A percentile compares a stretch with the other conserved stretches of the same genome.
These are phyloP conservation scores for Amanita phalloides DNA, from an alignment of 768 basidiomycete species.

Conservation along the genomic window DNA sequence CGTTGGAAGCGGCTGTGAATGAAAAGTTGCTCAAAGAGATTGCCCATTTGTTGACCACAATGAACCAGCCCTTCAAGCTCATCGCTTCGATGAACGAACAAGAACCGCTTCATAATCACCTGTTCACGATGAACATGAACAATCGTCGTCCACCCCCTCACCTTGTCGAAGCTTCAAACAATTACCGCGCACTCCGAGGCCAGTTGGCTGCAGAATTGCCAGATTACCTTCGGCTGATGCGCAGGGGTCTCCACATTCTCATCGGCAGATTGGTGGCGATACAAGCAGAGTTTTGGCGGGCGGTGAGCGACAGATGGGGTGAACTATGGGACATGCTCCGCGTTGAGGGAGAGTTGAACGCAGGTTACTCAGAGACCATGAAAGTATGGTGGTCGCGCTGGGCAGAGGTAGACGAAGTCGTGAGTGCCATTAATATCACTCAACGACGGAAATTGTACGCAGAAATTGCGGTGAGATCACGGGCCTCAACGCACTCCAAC, in stretches of 20 bases:
- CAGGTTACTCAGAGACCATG: constrained; percentile 57
- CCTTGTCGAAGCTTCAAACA: constrained; percentile 62
- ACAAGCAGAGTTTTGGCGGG: constrained; percentile 51
- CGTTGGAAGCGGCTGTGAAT: constrained; percentile 43
- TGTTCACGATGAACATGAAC: constrained; percentile 55
- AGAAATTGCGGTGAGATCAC: constrained; percentile 2
- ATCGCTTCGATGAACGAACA: constrained; percentile 65
- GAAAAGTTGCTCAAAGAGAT: constrained; percentile 48
- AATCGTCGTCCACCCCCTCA: constrained; percentile 59
- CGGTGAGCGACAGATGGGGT: constrained; percentile 56
- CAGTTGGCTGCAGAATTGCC: constrained; percentile 69
- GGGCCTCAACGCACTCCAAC: constrained; percentile 8
- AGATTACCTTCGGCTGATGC: constrained; percentile 42
- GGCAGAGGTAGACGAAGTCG: constrained; percentile 48
- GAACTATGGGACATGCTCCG: constrained; percentile 81
- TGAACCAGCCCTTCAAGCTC: constrained; percentile 52
- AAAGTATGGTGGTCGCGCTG: constrained; percentile 64
- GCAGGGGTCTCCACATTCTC: constrained; percentile 45
- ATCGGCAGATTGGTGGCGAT: constrained; percentile 41
- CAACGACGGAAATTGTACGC: constrained; percentile 4
- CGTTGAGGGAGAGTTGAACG: constrained; percentile 61
- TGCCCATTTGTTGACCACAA: constrained; percentile 44
- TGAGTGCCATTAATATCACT: constrained; percentile 13
- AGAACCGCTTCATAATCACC: constrained; percentile 59
- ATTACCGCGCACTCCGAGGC: constrained; percentile 67